phyloP scores from a whole-genome alignment of 495 filamentous ascomycete species.

The Penicillium flavigenum region DNA sequence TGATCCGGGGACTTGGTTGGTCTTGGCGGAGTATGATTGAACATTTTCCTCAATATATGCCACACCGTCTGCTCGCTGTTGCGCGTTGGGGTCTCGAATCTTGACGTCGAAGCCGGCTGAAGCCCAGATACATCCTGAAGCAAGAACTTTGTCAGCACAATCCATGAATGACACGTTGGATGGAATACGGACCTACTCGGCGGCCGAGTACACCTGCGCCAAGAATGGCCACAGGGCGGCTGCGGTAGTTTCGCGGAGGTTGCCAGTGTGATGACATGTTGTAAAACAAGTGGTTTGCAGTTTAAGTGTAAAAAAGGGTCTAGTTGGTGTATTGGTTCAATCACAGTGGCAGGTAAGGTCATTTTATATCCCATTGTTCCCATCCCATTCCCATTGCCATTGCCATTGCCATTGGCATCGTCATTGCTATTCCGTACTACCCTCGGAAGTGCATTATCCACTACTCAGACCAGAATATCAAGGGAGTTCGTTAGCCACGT shows the following conservation, averaged over 20 bases:
- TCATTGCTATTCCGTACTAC: not conserved
- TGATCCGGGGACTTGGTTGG: conserved; percentile 26
- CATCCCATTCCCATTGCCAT: no score
- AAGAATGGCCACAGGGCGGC: conserved; percentile 42
- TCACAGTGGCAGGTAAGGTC: not conserved
- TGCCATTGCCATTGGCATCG: not conserved
- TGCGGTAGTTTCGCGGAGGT: conserved; percentile 35
- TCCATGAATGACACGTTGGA: not conserved
- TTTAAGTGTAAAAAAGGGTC: not conserved
- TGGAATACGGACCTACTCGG: conserved; percentile 35
- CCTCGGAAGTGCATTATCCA: not conserved
- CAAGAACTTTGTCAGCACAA: not conserved
- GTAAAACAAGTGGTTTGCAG: not conserved
- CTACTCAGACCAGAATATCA: not conserved
- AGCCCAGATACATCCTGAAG: conserved; percentile 38
- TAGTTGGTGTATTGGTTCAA: not conserved
- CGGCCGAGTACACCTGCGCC: conserved; percentile 51
- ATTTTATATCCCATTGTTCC: conserved; percentile 4
- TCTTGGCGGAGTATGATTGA: conserved; percentile 34
- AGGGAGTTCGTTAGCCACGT: not conserved
- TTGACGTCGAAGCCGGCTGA: conserved; percentile 43
- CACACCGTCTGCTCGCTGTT: conserved; percentile 35
- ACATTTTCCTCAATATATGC: conserved; percentile 40
- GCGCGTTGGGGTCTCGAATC: conserved; percentile 41
- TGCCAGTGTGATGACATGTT: conserved; percentile 24